Base-by-base conservation (phyloP, 257 asterid species). In the Ligustrum vulgare region DNA sequence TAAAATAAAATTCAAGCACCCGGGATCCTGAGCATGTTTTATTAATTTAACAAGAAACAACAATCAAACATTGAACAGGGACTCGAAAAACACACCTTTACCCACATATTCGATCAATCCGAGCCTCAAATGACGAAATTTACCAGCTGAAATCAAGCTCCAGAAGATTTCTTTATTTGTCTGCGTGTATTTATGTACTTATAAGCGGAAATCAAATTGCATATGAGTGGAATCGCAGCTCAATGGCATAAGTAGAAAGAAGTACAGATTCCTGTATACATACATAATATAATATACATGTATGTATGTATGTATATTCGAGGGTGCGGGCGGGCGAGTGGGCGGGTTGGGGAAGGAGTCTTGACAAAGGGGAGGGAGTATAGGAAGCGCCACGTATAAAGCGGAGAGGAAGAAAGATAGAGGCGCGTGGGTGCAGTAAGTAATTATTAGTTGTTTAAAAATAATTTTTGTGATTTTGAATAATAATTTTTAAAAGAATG, bases 91-190 rank as follows among this genome's bases (percentile, higher is more conserved):
- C 60, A 31, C 75, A 77, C 72, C 67, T 67, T 51, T 70, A 82
- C 43, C 82, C 79, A 58, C 49, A 49, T 77, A 84, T 75, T 79
- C 72, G 60, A 66, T 25, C 32, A 75, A 66, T 54, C 84, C 74
- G 71, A 56, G n/a, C 47, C 43, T 23, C 60, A 22, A 77, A 32
- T 7, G 80, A 71, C 63, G 31, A 56, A 63, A 23, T 8, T 39
- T 69, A 66, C 64, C 72, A 75, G 79, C 75, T 71, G 75, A 71
- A 79, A 81, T 49, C 73, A 82, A 71, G 69, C 83, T 56, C 64
- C 70, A 64, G 56, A 54, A 25, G 3, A 22, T 25, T 60, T 22
- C 67, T 11, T 56, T 56, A 20, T 22, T 6, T 10, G 25, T 20
- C 11, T 10, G 6, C 7, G 12, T 6, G 67, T 9, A 7, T 60